These are phyloP conservation scores for Saprolegnia parasitica DNA, from an alignment of 352 stramenopile genomes.

Conservation along the genomic window DNA sequence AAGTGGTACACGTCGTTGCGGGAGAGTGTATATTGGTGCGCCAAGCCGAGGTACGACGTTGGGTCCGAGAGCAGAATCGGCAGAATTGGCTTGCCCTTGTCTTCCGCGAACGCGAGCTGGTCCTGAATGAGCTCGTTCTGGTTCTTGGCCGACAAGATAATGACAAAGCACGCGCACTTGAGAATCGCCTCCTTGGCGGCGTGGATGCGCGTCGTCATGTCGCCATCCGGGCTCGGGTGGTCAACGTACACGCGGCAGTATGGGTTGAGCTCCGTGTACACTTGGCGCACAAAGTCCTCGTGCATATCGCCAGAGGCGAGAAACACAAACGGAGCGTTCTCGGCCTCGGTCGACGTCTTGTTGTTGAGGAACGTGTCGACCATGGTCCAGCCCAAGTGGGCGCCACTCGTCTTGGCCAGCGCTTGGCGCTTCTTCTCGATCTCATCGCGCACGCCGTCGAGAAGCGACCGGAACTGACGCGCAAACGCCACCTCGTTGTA, in stretches of 20 bases:
- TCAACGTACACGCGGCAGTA: slow-evolving; percentile 40
- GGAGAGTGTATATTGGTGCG: slow-evolving; percentile 75
- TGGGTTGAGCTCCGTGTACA: slow-evolving; percentile 55
- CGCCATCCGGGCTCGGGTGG: slow-evolving; percentile 35
- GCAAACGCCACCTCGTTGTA: slow-evolving; percentile 70
- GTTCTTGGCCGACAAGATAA: slow-evolving; percentile 73
- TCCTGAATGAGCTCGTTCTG: slow-evolving; percentile 71
- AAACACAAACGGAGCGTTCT: slow-evolving; percentile 59
- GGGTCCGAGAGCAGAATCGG: slow-evolving; percentile 42
- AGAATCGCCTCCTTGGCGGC: slow-evolving; percentile 78
- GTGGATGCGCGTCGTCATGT: slow-evolving; percentile 68
- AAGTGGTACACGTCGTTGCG: slow-evolving; percentile 80
- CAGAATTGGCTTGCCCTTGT: slow-evolving; percentile 80
- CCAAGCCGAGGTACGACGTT: slow-evolving; percentile 44
- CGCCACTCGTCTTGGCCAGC: background rate
- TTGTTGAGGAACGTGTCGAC: slow-evolving; percentile 58
- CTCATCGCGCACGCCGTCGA: slow-evolving; percentile 78
- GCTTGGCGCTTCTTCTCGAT: slow-evolving; percentile 43
- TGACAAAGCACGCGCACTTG: slow-evolving; percentile 68
- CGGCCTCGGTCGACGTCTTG: slow-evolving; percentile 37
- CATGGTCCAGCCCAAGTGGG: slow-evolving; percentile 36
- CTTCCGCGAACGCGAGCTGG: slow-evolving; percentile 75
- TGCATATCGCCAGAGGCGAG: slow-evolving; percentile 75
- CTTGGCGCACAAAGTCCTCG: slow-evolving; percentile 55
- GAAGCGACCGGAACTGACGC: slow-evolving; percentile 63